Conservation (phyloP, 1,284 basidiomycete species). For the Puccinia hordei region DNA sequence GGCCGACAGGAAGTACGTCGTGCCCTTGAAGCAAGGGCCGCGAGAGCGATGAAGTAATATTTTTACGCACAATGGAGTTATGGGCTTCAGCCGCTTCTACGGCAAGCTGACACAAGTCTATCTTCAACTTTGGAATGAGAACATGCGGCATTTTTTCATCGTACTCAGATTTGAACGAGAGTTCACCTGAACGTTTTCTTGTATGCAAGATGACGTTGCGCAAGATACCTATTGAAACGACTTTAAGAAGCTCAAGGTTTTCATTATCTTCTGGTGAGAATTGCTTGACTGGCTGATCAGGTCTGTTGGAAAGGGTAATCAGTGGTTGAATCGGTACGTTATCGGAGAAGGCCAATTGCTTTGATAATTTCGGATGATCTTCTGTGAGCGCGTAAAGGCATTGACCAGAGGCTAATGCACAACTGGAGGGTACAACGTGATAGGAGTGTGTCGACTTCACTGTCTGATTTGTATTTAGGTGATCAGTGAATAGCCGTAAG, state of each 20-base stretch:
- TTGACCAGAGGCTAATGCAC: slow-evolving; percentile 37
- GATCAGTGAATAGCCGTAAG: slow-evolving; percentile 18
- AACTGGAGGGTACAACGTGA: slow-evolving; percentile 10
- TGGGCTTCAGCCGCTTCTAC: slow-evolving; percentile 33
- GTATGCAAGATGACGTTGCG: slow-evolving; percentile 25
- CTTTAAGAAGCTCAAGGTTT: slow-evolving; percentile 33
- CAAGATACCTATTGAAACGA: slow-evolving; percentile 14
- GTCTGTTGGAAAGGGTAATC: neutral
- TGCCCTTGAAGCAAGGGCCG: too few relatives aligned
- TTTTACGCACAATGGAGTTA: slow-evolving; percentile 18
- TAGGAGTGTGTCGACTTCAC: neutral
- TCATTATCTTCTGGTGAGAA: slow-evolving; percentile 29
- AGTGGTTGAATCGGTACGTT: neutral
- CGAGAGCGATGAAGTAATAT: neutral
- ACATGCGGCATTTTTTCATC: slow-evolving; percentile 30
- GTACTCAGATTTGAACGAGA: slow-evolving; percentile 27
- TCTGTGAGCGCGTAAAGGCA: slow-evolving; percentile 44
- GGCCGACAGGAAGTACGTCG: neutral
- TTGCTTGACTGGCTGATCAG: neutral
- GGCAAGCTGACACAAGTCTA: slow-evolving; percentile 22
- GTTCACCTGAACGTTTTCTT: neutral
- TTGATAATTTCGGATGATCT: slow-evolving; percentile 30
- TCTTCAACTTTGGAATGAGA: slow-evolving; percentile 14
- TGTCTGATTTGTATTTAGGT: neutral
- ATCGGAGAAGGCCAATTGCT: slow-evolving; percentile 10